Base-by-base conservation (phyloP, 1,139 yeast species). In the Yamadazyma blattariae region DNA sequence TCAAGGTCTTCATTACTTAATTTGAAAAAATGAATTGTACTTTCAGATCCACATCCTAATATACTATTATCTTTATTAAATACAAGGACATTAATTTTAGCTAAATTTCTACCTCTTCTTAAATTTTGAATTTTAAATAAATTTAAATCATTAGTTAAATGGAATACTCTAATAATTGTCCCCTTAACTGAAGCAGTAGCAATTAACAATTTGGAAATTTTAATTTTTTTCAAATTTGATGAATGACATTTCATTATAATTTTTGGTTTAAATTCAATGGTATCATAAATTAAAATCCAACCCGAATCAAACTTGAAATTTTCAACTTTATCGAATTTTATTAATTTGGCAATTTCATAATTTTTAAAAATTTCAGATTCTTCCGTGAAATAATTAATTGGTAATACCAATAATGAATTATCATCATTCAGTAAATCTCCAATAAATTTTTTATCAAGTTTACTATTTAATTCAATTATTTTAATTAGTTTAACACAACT, bases 131-230 rank as follows among this genome's bases (percentile, higher is more conserved):
- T 57, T 36, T 62, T 61, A 8, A 50, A 45, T 10, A 68, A 47
- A 29, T 41, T 39, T 14, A 50, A 30, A 9, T 42, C 51, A 2
- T 42, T 48, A 6, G 42, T 37, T 2, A 33, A 46, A 31, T 51
- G 53, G 40, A 62, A 61, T 1, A 82, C 79, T 30, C 92, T 59
- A 1, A 84, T 66, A 4, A 84, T 81, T 0, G 94, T 84, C 0
- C 94, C 94, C 45, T 80, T 82, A 2, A 68, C 64, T 0, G 88
- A 80, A 0, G 89, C 84, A 0, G 90, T 79, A 1, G 89, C 87
- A 17, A 83, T 61, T 24, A 71, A 54, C 12, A 58, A 56, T 21
- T 67, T 61, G 7, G 82, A 77, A 3, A 79, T 51, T 5, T 73
- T 49, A 11, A 78, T 52, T 19, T 67, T 62, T 18, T 74, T 76